Evolutionary conservation across 306 rosid genomes (phyloP).

Genomic region (Vigna radiata): DNA sequence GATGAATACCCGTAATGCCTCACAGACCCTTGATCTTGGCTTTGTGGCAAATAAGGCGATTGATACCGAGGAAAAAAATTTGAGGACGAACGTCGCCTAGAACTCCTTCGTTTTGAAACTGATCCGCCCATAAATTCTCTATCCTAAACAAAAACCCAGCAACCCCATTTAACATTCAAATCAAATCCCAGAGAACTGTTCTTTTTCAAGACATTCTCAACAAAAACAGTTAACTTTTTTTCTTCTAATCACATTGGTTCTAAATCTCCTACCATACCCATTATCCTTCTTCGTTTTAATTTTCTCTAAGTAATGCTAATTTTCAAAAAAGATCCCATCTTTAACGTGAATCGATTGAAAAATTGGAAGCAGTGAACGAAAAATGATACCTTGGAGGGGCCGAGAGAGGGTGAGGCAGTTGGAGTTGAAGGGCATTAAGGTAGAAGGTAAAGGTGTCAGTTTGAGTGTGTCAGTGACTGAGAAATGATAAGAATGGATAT

Average conservation of each 20-base stretch:
- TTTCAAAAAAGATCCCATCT: not conserved
- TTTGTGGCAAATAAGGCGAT: constrained; percentile 56
- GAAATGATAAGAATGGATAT: constrained; percentile 20
- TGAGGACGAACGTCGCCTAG: constrained; percentile 51
- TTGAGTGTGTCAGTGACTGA: constrained; percentile 29
- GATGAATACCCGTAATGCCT: constrained; percentile 55
- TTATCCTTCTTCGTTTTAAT: not conserved
- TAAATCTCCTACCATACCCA: not conserved
- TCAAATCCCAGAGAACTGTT: constrained; percentile 26
- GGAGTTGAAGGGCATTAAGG: constrained; percentile 31
- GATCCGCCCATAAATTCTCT: constrained; percentile 75
- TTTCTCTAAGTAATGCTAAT: not conserved
- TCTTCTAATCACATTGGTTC: constrained; percentile 14
- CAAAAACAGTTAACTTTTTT: not conserved
- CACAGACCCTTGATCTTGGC: constrained; percentile 51
- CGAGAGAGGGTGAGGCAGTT: constrained; percentile 24
- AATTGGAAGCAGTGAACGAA: not conserved
- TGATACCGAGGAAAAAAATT: constrained; percentile 55
- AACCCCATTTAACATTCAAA: constrained; percentile 41
- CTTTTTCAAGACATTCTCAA: constrained; percentile 12
- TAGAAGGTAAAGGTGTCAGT: constrained; percentile 20
- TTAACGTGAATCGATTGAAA: not conserved
- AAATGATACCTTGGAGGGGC: constrained; percentile 33
- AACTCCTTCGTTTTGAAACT: constrained; percentile 61
- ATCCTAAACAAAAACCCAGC: constrained; percentile 47